Percentiles rank a stretch among this genome's conserved stretches.
Evolutionary conservation across 768 basidiomycete species (phyloP).

Genomic region (Amylocystis lapponica): DNA sequence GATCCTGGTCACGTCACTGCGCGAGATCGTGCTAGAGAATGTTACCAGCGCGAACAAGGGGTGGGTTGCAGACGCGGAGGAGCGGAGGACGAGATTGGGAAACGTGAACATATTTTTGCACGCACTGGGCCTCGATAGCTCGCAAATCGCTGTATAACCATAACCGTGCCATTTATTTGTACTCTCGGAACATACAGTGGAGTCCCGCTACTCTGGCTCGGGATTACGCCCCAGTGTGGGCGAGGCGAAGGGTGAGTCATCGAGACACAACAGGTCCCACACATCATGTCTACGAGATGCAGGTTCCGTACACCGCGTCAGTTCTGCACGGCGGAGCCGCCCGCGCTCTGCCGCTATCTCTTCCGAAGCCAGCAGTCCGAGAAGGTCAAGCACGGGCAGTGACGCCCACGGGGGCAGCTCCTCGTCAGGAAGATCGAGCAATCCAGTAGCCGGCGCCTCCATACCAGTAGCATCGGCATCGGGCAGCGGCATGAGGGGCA

Average conservation of each 20-base stretch:
- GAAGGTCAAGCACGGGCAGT: constrained; percentile 64
- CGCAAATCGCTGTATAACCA: constrained; percentile 54
- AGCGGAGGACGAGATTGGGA: constrained; percentile 68
- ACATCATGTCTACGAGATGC: constrained; percentile 9
- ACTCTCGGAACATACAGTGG: background rate
- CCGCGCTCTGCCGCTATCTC: constrained; percentile 30
- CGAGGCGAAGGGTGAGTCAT: constrained; percentile 21
- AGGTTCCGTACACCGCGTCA: constrained; percentile 17
- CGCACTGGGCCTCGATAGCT: constrained; percentile 67
- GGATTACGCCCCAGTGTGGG: too few species aligned
- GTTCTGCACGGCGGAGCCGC: constrained; percentile 16
- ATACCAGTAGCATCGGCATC: constrained; percentile 14
- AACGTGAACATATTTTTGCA: constrained; percentile 93
- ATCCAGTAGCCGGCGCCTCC: constrained; percentile 20
- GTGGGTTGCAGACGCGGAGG: constrained; percentile 66
- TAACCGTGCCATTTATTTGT: background rate
- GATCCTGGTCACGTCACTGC: constrained; percentile 72
- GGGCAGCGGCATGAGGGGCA: constrained; percentile 62
- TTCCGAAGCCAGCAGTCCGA: constrained; percentile 29
- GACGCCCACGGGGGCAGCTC: constrained; percentile 44
- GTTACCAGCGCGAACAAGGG: constrained; percentile 76
- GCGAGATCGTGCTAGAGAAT: constrained; percentile 92
- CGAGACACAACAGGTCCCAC: constrained; percentile 18
- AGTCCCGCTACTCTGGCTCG: too few species aligned
- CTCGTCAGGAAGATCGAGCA: constrained; percentile 57